Evolutionary conservation across 805 yeast species (phyloP).

Genomic region (Suhomyces kilbournensis): DNA sequence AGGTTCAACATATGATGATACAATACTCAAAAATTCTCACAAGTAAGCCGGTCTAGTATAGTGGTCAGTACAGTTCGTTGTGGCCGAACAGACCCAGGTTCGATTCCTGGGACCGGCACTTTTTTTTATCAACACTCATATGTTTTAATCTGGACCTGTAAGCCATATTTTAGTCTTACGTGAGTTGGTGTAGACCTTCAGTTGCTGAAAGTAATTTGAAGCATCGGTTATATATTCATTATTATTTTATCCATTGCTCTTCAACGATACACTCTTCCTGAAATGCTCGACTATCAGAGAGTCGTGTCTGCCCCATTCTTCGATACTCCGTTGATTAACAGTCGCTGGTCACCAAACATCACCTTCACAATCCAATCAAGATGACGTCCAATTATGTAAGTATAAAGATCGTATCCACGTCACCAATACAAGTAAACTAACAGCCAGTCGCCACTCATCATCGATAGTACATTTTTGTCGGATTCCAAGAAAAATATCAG

Average conservation of each 20-base stretch:
- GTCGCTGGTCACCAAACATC: neutral
- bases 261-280: neutral
- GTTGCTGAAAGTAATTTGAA: neutral
- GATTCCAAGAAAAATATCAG: constrained; percentile 68
- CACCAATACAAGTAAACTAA: neutral
- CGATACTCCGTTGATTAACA: neutral
- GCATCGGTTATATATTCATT: neutral
- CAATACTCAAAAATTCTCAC: neutral
- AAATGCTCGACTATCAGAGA: neutral
- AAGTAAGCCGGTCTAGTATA: constrained; percentile 46
- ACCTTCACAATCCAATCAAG: neutral
- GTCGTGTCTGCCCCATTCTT: constrained; percentile 1
- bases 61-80: constrained; percentile 74
- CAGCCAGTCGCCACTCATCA: constrained; percentile 30
- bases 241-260: neutral
- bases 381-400: neutral
- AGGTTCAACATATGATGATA: too few species aligned
- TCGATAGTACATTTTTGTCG: constrained; percentile 65
- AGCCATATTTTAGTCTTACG: neutral
- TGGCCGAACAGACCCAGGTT: constrained; percentile 74
- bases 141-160: neutral
- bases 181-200: neutral
- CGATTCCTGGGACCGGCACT: constrained; percentile 71
- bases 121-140: constrained; percentile 16
- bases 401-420: neutral